Base-by-base conservation (phyloP, 805 yeast species). In the Candida krabiensis region DNA sequence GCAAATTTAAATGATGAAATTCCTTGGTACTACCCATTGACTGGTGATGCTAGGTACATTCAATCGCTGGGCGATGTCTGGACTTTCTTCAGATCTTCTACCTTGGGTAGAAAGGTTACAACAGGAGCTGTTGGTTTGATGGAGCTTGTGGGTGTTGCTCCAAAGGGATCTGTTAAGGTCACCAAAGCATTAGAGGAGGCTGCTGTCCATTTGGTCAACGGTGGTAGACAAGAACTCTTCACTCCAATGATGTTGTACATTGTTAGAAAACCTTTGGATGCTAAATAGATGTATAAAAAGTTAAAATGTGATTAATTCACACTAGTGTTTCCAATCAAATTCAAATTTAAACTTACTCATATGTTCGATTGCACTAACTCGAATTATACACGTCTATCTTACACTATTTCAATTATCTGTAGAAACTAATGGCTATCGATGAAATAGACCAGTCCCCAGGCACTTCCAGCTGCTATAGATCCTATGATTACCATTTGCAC, bases 181-280 rank as follows among this genome's bases (percentile, higher is more conserved):
- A 88, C 98, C 28, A 75, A 67, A 46, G 98, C 98, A 21, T 77
- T 93, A 51, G 99, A 93, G 71, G 93, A 90, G 62, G 99, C 99
- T 45, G 98, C 98, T 40, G 82, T 91, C 44, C 90, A 89, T 64
- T 77, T 93, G 58, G 96, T 90, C 41, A 86, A 80, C 40, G 99
- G 99, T 66, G 99, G 96, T 63, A 75, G 75, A 66, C 75, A 83
- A 64, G 82, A 85, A 56, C 73, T 93, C 50, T 93, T 93, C 71
- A 91, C 98, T 28, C 99, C 99, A 57, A 93, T 93, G 99, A 86
- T 88, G 93, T 75, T 93, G 62, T 91, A 81, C 61, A 79, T 93
- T 50, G 89, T 78, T 53, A 83, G 78, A 70, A 91, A 91, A 71
- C 98, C 98, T 49, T 61, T 65, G 40, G 53, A 64, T 31, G 31